Base-by-base conservation (phyloP, 345 rosid species). In the Brassica incana region DNA sequence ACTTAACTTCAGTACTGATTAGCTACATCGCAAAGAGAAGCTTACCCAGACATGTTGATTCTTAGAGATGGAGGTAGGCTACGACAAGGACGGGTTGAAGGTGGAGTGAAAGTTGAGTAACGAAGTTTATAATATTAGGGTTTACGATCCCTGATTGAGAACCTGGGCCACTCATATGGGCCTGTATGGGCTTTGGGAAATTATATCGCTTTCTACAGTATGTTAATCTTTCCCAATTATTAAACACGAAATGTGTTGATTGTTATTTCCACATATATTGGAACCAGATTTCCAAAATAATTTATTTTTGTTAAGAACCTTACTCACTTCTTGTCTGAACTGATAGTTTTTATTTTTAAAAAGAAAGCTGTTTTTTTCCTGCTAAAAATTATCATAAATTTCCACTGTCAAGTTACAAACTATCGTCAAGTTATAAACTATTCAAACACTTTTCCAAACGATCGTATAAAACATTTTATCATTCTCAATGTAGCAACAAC, bases 41-140 rank as follows among this genome's bases (percentile, higher is more conserved):
- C 79, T 80, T 80, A 80, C 83, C 79, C 83, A 15, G 83, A 74
- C 83, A 80, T 80, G 50, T 74, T 62, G 78, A 43, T 6, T 73
- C 40, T 78, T 65, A 3, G 33, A 72, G 60, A 63, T 50, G 58
- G 29, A 71, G 61, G 23, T 67, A 45, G 77, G 81, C 81, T 65
- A 71, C 77, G 1, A 30, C 68, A 14, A 50, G 58, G 38, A 78
- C 5, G 56, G 48, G 25, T 35, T 0, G 7, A 23, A 29, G 29
- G 25, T 50, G 18, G 29, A 11, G 54, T 50, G 0, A 40, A 58
- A 30, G 40, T 18, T 30, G 77, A 65, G 82, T 20, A 6, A 11
- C 15, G 70, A 50, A 48, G 0, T 33, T 54, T 73, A 73, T 79
- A 60, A 15, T 79, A 73, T 35, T 73, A 73, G 82, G 82, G 81